phyloP scores from a whole-genome alignment of 169 alveolate species.

The Perkinsus chesapeaki region DNA sequence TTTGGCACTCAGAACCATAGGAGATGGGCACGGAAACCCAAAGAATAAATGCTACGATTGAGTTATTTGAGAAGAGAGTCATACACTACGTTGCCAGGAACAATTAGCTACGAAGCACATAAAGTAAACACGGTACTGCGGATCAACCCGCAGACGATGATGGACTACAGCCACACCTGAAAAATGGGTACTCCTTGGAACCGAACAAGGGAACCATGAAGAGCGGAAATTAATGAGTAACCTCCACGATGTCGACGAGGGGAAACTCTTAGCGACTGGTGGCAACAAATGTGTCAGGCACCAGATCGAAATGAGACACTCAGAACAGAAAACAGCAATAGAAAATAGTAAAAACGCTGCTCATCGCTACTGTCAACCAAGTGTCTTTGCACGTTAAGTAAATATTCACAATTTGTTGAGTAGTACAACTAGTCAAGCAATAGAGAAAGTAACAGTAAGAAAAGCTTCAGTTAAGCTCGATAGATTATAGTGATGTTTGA shows the following conservation, averaged over 20 bases:
- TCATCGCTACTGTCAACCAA: not conserved
- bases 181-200: too few relatives aligned
- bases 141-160: not conserved
- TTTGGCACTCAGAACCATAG: slow-evolving; percentile 1
- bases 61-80: not conserved
- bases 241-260: not conserved
- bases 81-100: not conserved
- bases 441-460: not conserved
- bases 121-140: not conserved
- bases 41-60: not conserved
- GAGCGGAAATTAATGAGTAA: too few relatives aligned
- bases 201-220: too few relatives aligned
- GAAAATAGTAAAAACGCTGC: not conserved
- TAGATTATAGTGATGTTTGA: too few relatives aligned
- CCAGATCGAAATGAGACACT: not conserved
- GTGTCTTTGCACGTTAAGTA: not conserved
- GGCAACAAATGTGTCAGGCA: not conserved
- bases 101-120: not conserved
- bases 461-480: not conserved
- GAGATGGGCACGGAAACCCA: not conserved
- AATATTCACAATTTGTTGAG: not conserved
- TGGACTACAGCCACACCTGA: not conserved
- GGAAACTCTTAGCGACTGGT: not conserved
- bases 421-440: too few relatives aligned
- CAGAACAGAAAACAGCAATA: not conserved